A percentile compares a stretch with the other conserved stretches of the same genome.
phyloP scores from a whole-genome alignment of 202 grass and related monocot species.

The Dendrocalamus latiflorus region DNA sequence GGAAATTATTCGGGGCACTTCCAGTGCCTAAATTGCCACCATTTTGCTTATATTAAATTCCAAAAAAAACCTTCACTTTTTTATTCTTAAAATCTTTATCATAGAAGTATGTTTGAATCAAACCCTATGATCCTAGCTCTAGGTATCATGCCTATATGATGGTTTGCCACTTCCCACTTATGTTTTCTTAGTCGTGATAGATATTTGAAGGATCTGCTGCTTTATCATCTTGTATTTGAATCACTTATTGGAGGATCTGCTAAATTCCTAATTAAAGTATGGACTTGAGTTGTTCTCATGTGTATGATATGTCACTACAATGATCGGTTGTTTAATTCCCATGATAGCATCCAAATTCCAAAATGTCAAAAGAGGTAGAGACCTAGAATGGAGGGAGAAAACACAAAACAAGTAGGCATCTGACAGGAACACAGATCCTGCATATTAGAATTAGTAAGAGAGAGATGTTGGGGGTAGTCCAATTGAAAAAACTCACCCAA shows the following conservation, averaged over 20 bases:
- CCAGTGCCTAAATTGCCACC: background rate
- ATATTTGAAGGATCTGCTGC: background rate
- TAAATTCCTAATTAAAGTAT: background rate
- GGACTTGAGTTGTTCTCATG: slow-evolving; percentile 4
- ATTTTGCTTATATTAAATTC: background rate
- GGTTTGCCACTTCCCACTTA: background rate
- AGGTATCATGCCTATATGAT: background rate
- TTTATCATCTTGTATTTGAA: background rate
- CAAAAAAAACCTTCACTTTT: background rate
- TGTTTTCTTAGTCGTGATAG: background rate
- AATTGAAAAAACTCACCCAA: background rate
- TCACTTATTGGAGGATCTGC: background rate
- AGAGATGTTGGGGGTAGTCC: background rate
- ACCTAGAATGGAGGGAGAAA: background rate
- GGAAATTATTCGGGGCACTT: background rate
- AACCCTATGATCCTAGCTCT: background rate
- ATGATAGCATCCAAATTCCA: background rate
- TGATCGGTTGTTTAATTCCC: background rate
- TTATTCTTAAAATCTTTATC: background rate
- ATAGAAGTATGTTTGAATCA: background rate
- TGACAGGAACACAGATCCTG: background rate
- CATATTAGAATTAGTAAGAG: background rate
- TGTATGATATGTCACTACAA: background rate
- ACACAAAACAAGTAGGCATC: background rate
- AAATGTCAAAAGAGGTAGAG: background rate